These are phyloP conservation scores for Periconia sp. DNA, from an alignment of 2,329 filamentous ascomycete species.

Conservation along the genomic window DNA sequence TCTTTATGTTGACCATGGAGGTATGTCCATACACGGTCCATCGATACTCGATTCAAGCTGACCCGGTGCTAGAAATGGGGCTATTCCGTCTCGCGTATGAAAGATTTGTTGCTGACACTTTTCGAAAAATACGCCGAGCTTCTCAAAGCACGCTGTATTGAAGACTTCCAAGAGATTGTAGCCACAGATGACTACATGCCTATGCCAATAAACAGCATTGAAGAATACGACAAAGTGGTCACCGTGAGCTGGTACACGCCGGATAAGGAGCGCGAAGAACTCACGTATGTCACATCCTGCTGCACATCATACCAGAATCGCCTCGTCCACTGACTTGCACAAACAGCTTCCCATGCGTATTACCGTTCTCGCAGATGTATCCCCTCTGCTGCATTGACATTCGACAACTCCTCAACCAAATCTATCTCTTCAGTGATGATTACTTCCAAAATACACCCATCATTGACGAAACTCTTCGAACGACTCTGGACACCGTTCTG, in stretches of 20 bases:
- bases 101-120: slow-evolving; percentile 80
- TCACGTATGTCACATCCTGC: slow-evolving; percentile 59
- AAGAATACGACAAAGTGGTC: slow-evolving; percentile 94
- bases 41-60: slow-evolving; percentile 4
- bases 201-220: slow-evolving; percentile 88
- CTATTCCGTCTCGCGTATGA: slow-evolving; percentile 79
- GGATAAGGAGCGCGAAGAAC: slow-evolving; percentile 72
- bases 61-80: slow-evolving; percentile 69
- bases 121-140: slow-evolving; percentile 95
- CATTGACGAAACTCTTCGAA: slow-evolving; percentile 87
- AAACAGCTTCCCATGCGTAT: slow-evolving; percentile 81
- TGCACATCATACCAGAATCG: not conserved
- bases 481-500: slow-evolving; percentile 90
- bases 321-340: slow-evolving; percentile 19
- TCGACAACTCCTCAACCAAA: slow-evolving; percentile 94
- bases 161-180: slow-evolving; percentile 89
- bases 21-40: slow-evolving; percentile 47
- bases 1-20: slow-evolving; percentile 99
- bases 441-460: slow-evolving; percentile 88
- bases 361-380: slow-evolving; percentile 99
- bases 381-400: slow-evolving; percentile 98
- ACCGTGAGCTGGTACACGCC: slow-evolving; percentile 96
- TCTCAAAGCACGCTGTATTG: slow-evolving; percentile 86
- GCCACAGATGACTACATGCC: slow-evolving; percentile 99
- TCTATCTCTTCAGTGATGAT: slow-evolving; percentile 96